Percentiles rank a stretch among this genome's conserved stretches.
Evolutionary conservation across 371 early-diverging fungal species (phyloP).

Genomic region (Syncephalastrum contaminatum): DNA sequence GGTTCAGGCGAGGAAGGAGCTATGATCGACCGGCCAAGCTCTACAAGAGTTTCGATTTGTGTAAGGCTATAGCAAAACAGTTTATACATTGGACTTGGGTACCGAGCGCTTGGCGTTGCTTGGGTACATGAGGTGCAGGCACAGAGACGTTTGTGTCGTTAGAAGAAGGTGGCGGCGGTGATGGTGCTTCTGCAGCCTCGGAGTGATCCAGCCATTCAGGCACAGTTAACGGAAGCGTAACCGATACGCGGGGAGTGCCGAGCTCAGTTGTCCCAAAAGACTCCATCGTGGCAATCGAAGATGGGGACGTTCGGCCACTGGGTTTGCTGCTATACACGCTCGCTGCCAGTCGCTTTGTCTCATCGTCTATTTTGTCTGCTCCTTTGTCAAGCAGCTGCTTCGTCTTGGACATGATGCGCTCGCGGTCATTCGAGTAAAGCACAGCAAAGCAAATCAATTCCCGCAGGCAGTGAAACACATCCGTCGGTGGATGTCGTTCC

Average conservation of each 20-base stretch:
- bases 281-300: too few relatives aligned
- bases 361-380: conserved; percentile 13
- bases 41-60: too few relatives aligned
- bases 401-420: conserved; percentile 23
- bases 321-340: neutral
- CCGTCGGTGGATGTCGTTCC: conserved; percentile 42
- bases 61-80: too few relatives aligned
- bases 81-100: too few relatives aligned
- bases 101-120: neutral
- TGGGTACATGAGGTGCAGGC: conserved; percentile 2
- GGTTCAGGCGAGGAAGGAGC: too few relatives aligned
- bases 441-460: conserved; percentile 53
- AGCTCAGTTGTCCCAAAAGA: too few relatives aligned
- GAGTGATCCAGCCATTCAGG: too few relatives aligned
- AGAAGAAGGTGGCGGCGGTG: too few relatives aligned
- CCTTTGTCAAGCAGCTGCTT: conserved; percentile 24
- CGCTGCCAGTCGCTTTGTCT: neutral
- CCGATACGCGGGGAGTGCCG: too few relatives aligned
- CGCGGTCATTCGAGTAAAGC: conserved; percentile 46
- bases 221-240: too few relatives aligned
- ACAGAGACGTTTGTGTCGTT: neutral
- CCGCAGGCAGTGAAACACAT: conserved; percentile 39
- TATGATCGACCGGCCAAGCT: too few relatives aligned
- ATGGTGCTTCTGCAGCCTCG: neutral
- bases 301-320: neutral